Conservation (phyloP, 805 yeast genomes). For the Kodamaea hsintzibuensis region DNA sequence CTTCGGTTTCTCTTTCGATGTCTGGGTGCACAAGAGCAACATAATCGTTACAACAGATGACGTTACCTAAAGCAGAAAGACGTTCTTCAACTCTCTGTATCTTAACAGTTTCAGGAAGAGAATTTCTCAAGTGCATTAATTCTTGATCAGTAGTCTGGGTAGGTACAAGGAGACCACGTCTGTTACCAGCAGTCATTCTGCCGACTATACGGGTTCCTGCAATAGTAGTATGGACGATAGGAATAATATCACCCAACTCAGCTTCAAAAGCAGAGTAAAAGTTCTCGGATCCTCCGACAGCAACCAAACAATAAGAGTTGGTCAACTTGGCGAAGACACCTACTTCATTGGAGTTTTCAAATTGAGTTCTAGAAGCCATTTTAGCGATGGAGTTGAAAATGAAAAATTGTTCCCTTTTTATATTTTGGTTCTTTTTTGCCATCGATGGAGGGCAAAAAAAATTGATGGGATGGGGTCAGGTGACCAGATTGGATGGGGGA, state of each 20-base stretch:
- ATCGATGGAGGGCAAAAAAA: not conserved
- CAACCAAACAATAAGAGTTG: slow-evolving; percentile 93
- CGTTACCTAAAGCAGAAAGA: slow-evolving; percentile 94
- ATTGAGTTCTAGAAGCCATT: slow-evolving; percentile 51
- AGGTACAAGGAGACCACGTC: slow-evolving; percentile 96
- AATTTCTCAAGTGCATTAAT: slow-evolving; percentile 93
- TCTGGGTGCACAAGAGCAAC: slow-evolving; percentile 99
- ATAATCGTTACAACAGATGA: slow-evolving; percentile 97
- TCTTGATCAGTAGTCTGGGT: slow-evolving; percentile 98
- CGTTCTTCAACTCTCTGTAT: slow-evolving; percentile 98
- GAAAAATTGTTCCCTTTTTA: not conserved
- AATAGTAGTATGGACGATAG: slow-evolving; percentile 95
- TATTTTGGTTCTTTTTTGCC: not conserved
- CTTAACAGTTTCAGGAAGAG: slow-evolving; percentile 91
- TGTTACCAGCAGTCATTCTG: slow-evolving; percentile 97
- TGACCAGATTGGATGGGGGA: too few species aligned
- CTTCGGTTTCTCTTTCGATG: slow-evolving; percentile 98
- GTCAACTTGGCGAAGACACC: slow-evolving; percentile 96
- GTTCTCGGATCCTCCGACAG: slow-evolving; percentile 90
- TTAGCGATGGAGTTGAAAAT: not conserved
- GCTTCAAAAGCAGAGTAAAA: slow-evolving; percentile 95
- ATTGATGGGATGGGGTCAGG: too few species aligned
- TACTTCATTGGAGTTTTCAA: slow-evolving; percentile 56
- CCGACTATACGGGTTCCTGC: slow-evolving; percentile 98
- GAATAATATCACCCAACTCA: slow-evolving; percentile 93